phyloP scores from a whole-genome alignment of 352 stramenopile genomes.

The Pythium utonaiense region DNA sequence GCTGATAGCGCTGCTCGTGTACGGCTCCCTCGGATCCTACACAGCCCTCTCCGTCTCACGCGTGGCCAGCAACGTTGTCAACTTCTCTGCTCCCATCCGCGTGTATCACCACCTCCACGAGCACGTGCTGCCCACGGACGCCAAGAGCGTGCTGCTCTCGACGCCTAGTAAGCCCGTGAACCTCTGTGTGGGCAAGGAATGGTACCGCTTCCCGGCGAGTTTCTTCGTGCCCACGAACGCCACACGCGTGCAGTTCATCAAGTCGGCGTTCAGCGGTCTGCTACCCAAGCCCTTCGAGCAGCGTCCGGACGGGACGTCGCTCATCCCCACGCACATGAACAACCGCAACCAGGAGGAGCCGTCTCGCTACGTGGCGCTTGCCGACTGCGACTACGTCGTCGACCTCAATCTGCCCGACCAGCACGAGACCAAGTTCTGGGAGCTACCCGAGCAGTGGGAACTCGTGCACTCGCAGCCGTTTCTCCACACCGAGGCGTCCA shows the following conservation, averaged over 20 bases:
- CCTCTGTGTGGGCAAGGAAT: constrained; percentile 97
- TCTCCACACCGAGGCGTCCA: constrained; percentile 55
- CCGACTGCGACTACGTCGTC: constrained; percentile 88
- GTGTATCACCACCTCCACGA: constrained; percentile 70
- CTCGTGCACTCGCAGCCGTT: constrained; percentile 52
- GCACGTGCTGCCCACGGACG: constrained; percentile 45
- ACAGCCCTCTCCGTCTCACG: constrained; percentile 51
- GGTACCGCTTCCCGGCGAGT: constrained; percentile 95
- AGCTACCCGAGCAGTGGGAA: constrained; percentile 46
- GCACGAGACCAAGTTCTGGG: constrained; percentile 66
- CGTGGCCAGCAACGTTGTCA: constrained; percentile 59
- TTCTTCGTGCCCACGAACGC: constrained; percentile 93
- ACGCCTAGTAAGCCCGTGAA: constrained; percentile 22
- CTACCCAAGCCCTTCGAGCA: constrained; percentile 92
- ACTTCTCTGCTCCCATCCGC: constrained; percentile 66
- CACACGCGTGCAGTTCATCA: constrained; percentile 87
- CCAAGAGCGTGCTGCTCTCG: constrained; percentile 22
- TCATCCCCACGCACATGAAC: constrained; percentile 89
- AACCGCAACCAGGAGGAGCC: constrained; percentile 91
- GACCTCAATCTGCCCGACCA: constrained; percentile 73
- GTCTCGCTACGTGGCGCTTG: constrained; percentile 78
- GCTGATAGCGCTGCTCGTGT: constrained; percentile 37
- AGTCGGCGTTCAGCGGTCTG: constrained; percentile 91
- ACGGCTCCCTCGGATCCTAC: constrained; percentile 45
- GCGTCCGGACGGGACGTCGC: constrained; percentile 53